Evolutionary conservation across 176 grass and related monocot species (phyloP), one percentile per base, ranked within the genome.

Genomic region (Avena sativa): DNA sequence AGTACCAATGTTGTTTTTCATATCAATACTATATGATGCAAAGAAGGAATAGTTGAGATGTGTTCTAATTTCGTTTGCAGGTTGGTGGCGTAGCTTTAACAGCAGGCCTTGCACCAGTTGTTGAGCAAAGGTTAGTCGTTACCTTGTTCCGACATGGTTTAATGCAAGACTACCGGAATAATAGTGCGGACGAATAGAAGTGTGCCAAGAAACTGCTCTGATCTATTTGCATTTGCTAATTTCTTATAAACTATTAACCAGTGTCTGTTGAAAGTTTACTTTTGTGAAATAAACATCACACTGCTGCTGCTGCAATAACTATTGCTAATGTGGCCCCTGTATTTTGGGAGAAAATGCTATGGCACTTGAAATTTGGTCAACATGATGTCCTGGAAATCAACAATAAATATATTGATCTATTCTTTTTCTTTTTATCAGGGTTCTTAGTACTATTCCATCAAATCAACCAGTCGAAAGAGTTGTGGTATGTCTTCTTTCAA

Each of bases 1-100:
- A 84, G 74, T 69, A 67, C 68, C 66, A 40, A 3, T 47, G 9
- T 75, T 69, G 73, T 78, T 87, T 81, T 87, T 72, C 81, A 87
- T 68, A 65, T 48, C 7, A 61, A 9, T 80, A 61, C 12, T 85
- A 12, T 87, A 11, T 83, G 20, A 76, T 13, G 56, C 20, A 12
- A n/a, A 66, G 4, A 17, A 38, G 28, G 25, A 76, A 25, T 68
- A 81, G 20, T 8, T 87, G 20, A 78, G 47, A 79, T 38, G 34
- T 53, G 71, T 49, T 28, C 20, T 46, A 20, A 66, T 79, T 58
- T 78, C 46, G 20, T 75, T 89, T 85, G 46, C 90, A 98, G 96
- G 93, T 94, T 87, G 96, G 96, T 90, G 93, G 96, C 5, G 85
- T 87, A 83, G 92, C 93, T 92, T 91, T 85, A 77, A 94, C 93